Evolutionary conservation across 306 rosid species (phyloP).

Genomic region (Oxytropis ochrocephala): DNA sequence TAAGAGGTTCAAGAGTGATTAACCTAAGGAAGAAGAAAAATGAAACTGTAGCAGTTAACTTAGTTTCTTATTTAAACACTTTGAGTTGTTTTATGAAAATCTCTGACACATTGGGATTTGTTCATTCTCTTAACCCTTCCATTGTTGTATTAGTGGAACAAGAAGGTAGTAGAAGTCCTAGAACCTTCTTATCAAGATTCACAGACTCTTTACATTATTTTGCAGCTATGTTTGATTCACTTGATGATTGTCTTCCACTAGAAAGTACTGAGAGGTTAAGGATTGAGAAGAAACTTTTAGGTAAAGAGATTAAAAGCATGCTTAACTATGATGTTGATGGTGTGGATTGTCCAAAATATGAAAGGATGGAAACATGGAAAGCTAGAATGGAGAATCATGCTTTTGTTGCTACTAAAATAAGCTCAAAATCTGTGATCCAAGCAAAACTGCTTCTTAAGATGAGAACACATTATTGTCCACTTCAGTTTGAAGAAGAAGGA

Average conservation of each 20-base stretch:
- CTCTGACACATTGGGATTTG: conserved; percentile 57
- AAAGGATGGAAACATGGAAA: conserved; percentile 64
- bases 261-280: conserved; percentile 61
- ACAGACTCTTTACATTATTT: conserved; percentile 60
- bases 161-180: conserved; percentile 44
- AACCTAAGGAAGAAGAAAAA: conserved; percentile 51
- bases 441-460: conserved; percentile 67
- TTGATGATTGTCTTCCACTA: conserved; percentile 62
- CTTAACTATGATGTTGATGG: conserved; percentile 39
- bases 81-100: conserved; percentile 31
- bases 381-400: conserved; percentile 62
- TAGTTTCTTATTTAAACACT: conserved; percentile 51
- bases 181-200: conserved; percentile 55
- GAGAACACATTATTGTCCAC: conserved; percentile 58
- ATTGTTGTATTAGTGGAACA: conserved; percentile 54
- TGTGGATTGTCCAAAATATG: conserved; percentile 36
- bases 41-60: conserved; percentile 64
- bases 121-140: conserved; percentile 51
- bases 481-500: conserved; percentile 47
- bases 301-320: conserved; percentile 63
- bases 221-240: conserved; percentile 80
- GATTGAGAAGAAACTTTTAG: conserved; percentile 67
- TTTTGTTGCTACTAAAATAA: conserved; percentile 37
- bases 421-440: conserved; percentile 64
- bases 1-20: conserved; percentile 38